These are phyloP conservation scores for Colletotrichum agaves DNA, from an alignment of 2,329 filamentous ascomycete species.

Conservation along the genomic window DNA sequence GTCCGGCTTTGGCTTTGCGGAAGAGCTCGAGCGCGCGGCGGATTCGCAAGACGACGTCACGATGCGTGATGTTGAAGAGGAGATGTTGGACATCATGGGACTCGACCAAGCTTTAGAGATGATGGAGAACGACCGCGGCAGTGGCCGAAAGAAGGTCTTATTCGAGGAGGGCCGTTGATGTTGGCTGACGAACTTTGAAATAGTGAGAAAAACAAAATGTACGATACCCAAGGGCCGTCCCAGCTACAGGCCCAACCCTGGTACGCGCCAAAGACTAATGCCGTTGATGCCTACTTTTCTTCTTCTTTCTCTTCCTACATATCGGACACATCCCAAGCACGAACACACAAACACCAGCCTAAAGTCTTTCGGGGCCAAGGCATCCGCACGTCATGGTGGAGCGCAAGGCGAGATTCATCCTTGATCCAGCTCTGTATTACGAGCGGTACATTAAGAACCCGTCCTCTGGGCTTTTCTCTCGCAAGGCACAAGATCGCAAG, in stretches of 20 bases:
- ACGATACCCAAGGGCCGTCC: conserved; percentile 51
- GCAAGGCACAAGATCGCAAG: conserved; percentile 37
- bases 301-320: conserved; percentile 8
- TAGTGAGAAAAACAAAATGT: conserved; percentile 42
- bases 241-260: conserved; percentile 2
- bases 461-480: conserved; percentile 29
- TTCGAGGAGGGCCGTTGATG: conserved; percentile 52
- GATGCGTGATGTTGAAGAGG: conserved; percentile 65
- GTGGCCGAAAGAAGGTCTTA: conserved; percentile 62
- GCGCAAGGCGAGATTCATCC: conserved; percentile 80
- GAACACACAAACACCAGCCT: conserved; percentile 3
- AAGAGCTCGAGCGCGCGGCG: conserved; percentile 63
- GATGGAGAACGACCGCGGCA: conserved; percentile 62
- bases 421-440: conserved; percentile 79
- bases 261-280: conserved; percentile 23
- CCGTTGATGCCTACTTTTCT: conserved; percentile 25
- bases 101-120: conserved; percentile 69
- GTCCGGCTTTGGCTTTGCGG: conserved; percentile 61
- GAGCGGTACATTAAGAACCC: conserved; percentile 70
- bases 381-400: conserved; percentile 78
- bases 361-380: conserved; percentile 7
- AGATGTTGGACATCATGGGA: conserved; percentile 73
- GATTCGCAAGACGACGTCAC: conserved; percentile 62
- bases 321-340: background rate
- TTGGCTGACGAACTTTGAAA: conserved; percentile 34